Base-by-base conservation (phyloP, 2,329 filamentous ascomycete species). In the Diaporthe eres region DNA sequence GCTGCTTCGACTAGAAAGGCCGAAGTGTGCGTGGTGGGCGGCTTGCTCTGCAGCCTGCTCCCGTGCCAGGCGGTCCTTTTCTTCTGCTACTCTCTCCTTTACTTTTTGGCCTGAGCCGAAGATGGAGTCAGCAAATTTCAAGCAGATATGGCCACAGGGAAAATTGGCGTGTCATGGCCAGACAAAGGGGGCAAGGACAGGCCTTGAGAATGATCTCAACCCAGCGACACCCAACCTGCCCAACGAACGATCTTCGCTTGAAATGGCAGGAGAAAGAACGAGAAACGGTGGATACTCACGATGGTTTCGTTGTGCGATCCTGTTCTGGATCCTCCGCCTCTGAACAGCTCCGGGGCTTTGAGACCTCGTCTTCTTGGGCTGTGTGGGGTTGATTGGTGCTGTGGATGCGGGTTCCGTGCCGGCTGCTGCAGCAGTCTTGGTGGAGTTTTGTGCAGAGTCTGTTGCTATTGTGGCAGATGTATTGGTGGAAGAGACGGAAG, bases 261-360 rank as follows among this genome's bases (percentile, higher is more conserved):
- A 17, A 51, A 8, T 10, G 4, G 9, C 37, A 25, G 10, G 9
- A 34, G 2, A 19, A 39, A 51, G 61, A 13, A 13, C 19, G 3
- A 49, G 47, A 68, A 9, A n/a, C 7, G 8, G 9, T 19, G 44
- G 19, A 51, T 19, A 68, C 65, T 37, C 49, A 68, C 65, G 44
- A 53, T 68, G 65, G 13, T 68, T 68, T 13, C 65, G 28, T 68
- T 68, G 65, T 68, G 65, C 65, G 37, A 68, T 68, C 65, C 65
- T 51, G 47, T 68, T 68, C n/a, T 68, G 65, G 12, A 68, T 68
- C 28, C 65, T 68, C 17, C 65, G 31, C 47, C 65, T 53, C 31
- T 68, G 65, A 37, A 68, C 65, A 22, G 65, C 65, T 39, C 65
- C 65, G 5, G 65, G 65, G 28, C 44, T 51, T 9, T 68, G 65